phyloP scores from a whole-genome alignment of 2,329 filamentous ascomycete genomes.

The Xylaria digitata region DNA sequence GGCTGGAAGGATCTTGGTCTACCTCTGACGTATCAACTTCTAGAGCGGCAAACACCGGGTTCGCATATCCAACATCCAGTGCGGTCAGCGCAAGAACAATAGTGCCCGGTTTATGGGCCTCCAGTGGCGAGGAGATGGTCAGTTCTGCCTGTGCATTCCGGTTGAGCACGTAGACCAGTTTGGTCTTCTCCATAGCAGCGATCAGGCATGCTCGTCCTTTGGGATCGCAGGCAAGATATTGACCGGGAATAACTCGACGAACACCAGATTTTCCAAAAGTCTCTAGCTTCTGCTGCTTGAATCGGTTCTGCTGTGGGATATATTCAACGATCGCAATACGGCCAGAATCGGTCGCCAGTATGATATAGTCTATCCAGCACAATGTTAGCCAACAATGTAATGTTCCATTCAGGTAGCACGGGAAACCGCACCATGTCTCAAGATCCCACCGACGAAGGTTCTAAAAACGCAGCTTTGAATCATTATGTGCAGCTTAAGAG shows the following conservation, averaged over 20 bases:
- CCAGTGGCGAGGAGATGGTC: conserved; percentile 95
- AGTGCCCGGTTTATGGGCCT: conserved; percentile 93
- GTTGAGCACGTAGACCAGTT: conserved; percentile 98
- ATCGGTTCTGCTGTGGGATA: conserved; percentile 83
- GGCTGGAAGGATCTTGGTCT: conserved; percentile 89
- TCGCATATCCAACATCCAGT: conserved; percentile 95
- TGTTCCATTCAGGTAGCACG: conserved; percentile 31
- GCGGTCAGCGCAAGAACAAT: conserved; percentile 89
- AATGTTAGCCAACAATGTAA: conserved; percentile 41
- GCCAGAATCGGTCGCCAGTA: conserved; percentile 94
- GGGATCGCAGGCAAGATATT: conserved; percentile 95
- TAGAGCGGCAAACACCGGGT: conserved; percentile 93
- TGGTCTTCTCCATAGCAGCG: conserved; percentile 97
- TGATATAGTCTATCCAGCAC: conserved; percentile 82
- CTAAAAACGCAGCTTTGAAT: conserved; percentile 72
- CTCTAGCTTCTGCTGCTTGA: conserved; percentile 90
- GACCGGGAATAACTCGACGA: conserved; percentile 90
- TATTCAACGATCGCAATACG: conserved; percentile 96
- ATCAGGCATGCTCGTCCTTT: conserved; percentile 96
- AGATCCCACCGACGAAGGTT: conserved; percentile 44
- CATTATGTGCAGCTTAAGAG: conserved; percentile 74
- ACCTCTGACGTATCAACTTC: conserved; percentile 93
- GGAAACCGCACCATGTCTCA: conserved; percentile 44
- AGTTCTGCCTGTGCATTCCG: conserved; percentile 93
- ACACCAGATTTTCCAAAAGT: conserved; percentile 98